Base-by-base conservation (phyloP, 495 filamentous ascomycete species). In the Baudoinia panamericana region DNA sequence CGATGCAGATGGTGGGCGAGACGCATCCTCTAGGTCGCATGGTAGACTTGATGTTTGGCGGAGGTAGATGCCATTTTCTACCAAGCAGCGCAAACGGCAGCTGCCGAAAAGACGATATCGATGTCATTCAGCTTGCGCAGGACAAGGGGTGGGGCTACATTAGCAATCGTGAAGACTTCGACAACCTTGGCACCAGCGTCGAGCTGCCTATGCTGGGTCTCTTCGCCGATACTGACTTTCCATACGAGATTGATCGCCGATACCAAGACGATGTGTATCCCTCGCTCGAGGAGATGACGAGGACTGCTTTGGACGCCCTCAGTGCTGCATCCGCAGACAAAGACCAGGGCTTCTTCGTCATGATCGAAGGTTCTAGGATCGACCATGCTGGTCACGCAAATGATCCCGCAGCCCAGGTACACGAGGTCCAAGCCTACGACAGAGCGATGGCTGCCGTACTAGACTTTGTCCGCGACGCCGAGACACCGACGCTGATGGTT, bases 321-420 rank as follows among this genome's bases (percentile, higher is more conserved):
- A 76, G 76, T 44, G 72, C 75, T n/a, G 92, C 88, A 0, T 96
- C 92, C 0, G 66, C 73, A 54, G 71, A 84, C 53, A 83, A 72
- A 39, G 84, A 95, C 18, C 73, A 94, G 58, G 90, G 90, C 1
- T 97, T 97, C 69, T 96, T 97, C 65, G 59, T 97, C 43, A 92
- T 97, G 88, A 88, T 97, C 43, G 90, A 97, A 58, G 90, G 90
- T 4, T 87, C 81, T 50, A 70, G 92, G 23, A 96, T 97, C 49
- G 90, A 97, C 48, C 92, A 97, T 58, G 87, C 90, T 2, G 92
- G 86, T 10, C 90, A 97, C 53, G 76, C 73, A 38, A 97, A 97
- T 51, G 90, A 97, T 55, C 90, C 90, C 1, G 87, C 81, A 9
- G 86, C 92, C 0, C 92, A 96, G 56, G 90, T 96, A 7, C 76